These are phyloP conservation scores for Inonotus obliquus DNA, from an alignment of 1,284 basidiomycete species.

Conservation along the genomic window DNA sequence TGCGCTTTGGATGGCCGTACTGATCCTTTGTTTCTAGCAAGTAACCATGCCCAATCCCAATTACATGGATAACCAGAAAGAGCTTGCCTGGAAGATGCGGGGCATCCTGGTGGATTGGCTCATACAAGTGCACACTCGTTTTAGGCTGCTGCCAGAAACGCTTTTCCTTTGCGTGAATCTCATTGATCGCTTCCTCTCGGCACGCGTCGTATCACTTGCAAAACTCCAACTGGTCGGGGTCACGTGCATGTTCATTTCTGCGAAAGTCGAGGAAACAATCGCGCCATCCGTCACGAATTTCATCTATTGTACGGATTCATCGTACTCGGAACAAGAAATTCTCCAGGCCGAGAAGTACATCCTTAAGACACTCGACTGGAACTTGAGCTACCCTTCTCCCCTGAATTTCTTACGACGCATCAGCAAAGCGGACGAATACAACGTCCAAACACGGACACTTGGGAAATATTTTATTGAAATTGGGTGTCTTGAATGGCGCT, in stretches of 20 bases:
- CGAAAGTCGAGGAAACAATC: constrained; percentile 96
- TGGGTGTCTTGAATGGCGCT: constrained; percentile 79
- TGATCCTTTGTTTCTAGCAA: constrained; percentile 40
- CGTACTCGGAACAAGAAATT: constrained; percentile 85
- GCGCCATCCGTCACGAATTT: constrained; percentile 89
- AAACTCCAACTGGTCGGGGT: constrained; percentile 96
- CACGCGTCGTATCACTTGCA: constrained; percentile 84
- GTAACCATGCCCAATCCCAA: constrained; percentile 81
- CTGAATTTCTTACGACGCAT: constrained; percentile 90
- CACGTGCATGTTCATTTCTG: constrained; percentile 89
- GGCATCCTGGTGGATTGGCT: constrained; percentile 96
- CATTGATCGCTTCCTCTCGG: constrained; percentile 94
- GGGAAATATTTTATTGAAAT: constrained; percentile 95
- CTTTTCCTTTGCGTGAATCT: constrained; percentile 94
- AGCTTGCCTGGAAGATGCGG: constrained; percentile 92
- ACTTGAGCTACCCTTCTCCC: constrained; percentile 89
- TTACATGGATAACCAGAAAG: constrained; percentile 90
- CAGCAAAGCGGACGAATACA: constrained; percentile 96
- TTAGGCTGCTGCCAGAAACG: constrained; percentile 92
- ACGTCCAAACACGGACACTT: constrained; percentile 86
- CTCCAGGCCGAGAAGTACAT: constrained; percentile 93
- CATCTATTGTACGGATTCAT: constrained; percentile 83
- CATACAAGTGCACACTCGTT: constrained; percentile 92
- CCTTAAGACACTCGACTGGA: constrained; percentile 88
- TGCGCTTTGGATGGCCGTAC: constrained; percentile 8